Conservation (phyloP, 257 asterid genomes). For the Haberlea rhodopensis region DNA sequence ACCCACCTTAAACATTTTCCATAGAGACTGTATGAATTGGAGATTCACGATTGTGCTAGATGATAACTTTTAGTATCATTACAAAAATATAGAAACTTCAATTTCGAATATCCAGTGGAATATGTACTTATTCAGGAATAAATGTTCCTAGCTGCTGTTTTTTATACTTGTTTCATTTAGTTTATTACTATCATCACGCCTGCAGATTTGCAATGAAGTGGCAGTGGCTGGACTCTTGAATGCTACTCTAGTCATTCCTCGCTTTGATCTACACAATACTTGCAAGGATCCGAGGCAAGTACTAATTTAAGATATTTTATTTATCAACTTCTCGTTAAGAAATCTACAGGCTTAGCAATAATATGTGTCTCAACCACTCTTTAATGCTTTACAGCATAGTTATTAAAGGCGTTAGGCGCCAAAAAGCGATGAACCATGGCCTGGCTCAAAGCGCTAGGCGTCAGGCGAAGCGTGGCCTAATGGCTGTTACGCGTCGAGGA, state of each 20-base stretch:
- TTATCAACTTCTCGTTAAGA: slow-evolving; percentile 3
- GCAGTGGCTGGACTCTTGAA: slow-evolving; percentile 77
- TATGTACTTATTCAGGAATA: no score
- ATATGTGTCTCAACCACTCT: slow-evolving; percentile 12
- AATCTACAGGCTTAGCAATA: not conserved
- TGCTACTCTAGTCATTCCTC: slow-evolving; percentile 79
- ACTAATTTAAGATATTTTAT: not conserved
- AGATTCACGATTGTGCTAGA: no score
- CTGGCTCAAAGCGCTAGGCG: no score
- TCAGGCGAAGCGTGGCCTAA: no score
- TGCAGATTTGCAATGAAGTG: slow-evolving; percentile 85
- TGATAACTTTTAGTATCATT: no score
- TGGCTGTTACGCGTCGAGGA: no score
- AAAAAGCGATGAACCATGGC: no score
- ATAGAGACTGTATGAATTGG: no score
- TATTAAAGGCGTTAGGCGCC: no score
- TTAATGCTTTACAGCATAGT: slow-evolving; percentile 44
- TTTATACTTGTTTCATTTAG: not conserved
- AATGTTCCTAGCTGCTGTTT: not conserved
- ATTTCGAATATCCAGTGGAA: no score
- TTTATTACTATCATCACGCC: slow-evolving; percentile 6
- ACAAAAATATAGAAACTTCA: no score
- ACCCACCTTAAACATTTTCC: no score
- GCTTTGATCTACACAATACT: slow-evolving; percentile 66
- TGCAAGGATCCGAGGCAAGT: slow-evolving; percentile 84